Percentiles rank a stretch among this genome's conserved stretches.
Evolutionary conservation across 108 stramenopile species (phyloP).

Genomic region (Cylindrotheca fusiformis): DNA sequence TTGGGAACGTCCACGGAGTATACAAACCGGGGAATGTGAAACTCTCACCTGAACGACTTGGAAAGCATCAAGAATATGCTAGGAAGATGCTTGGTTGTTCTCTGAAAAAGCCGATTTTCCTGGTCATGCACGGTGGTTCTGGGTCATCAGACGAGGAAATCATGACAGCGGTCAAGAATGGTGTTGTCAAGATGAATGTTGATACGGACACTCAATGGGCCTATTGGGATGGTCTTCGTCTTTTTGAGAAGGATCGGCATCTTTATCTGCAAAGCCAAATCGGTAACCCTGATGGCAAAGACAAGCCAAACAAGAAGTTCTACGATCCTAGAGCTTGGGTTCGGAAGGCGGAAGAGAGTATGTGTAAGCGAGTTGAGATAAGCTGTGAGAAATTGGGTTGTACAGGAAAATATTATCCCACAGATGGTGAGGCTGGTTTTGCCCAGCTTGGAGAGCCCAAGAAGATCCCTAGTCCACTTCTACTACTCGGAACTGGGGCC

Average conservation of each 20-base stretch:
- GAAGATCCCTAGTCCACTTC: conserved; percentile 29
- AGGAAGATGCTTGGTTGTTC: conserved; percentile 67
- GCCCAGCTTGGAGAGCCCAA: conserved; percentile 44
- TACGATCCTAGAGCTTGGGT: conserved; percentile 97
- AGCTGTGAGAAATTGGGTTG: conserved; percentile 83
- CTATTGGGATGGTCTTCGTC: conserved; percentile 90
- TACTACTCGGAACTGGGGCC: conserved; percentile 51
- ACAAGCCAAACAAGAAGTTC: conserved; percentile 99
- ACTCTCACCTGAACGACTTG: conserved; percentile 83
- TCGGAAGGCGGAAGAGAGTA: conserved; percentile 95
- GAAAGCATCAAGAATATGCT: conserved; percentile 85
- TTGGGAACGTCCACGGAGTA: conserved; percentile 96
- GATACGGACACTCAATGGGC: conserved; percentile 99
- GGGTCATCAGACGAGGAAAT: conserved; percentile 95
- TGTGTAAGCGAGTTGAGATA: conserved; percentile 75
- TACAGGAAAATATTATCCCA: conserved; percentile 59
- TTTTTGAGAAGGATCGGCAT: conserved; percentile 76
- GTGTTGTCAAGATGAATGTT: conserved; percentile 98
- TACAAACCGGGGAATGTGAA: conserved; percentile 97
- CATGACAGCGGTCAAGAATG: conserved; percentile 75
- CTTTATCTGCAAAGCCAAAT: conserved; percentile 94
- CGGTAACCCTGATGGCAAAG: conserved; percentile 93
- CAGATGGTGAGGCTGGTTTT: conserved; percentile 35
- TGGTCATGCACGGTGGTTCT: conserved; percentile 98
- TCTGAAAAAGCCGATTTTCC: conserved; percentile 82